A percentile compares a stretch with the other conserved stretches of the same genome.
Conservation (phyloP, 345 rosid genomes). For the Gossypium australe region DNA sequence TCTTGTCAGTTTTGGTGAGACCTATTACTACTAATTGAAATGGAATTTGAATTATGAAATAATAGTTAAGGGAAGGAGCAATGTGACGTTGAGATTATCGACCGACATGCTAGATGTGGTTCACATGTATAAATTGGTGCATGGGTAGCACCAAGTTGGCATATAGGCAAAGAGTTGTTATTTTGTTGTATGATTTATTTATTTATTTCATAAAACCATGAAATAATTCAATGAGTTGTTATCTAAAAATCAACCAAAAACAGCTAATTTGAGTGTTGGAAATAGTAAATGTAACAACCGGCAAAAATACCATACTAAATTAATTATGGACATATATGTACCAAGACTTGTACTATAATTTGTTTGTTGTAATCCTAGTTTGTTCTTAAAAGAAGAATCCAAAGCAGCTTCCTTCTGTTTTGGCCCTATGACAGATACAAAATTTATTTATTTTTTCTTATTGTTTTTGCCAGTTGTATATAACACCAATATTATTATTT, state of each 20-base stretch:
- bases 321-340: neutral
- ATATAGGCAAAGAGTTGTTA: neutral
- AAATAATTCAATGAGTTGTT: neutral
- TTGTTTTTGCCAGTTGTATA: too few relatives aligned
- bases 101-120: neutral
- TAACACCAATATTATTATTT: too few relatives aligned
- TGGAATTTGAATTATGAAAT: too few relatives aligned
- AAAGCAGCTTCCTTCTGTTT: too few relatives aligned
- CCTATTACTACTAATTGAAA: too few relatives aligned
- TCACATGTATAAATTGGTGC: neutral
- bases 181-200: too few relatives aligned
- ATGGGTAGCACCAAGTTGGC: neutral
- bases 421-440: too few relatives aligned
- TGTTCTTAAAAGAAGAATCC: too few relatives aligned
- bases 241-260: neutral
- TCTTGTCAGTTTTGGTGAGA: too few relatives aligned
- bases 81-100: neutral
- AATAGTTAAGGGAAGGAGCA: neutral
- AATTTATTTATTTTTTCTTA: too few relatives aligned
- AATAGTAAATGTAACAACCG: neutral
- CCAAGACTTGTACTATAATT: neutral
- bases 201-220: too few relatives aligned
- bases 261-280: neutral
- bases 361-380: neutral
- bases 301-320: neutral